Percentiles rank a stretch among this genome's conserved stretches.
Evolutionary conservation across 2,329 filamentous ascomycete species (phyloP).

Genomic region (Colletotrichum noveboracense): DNA sequence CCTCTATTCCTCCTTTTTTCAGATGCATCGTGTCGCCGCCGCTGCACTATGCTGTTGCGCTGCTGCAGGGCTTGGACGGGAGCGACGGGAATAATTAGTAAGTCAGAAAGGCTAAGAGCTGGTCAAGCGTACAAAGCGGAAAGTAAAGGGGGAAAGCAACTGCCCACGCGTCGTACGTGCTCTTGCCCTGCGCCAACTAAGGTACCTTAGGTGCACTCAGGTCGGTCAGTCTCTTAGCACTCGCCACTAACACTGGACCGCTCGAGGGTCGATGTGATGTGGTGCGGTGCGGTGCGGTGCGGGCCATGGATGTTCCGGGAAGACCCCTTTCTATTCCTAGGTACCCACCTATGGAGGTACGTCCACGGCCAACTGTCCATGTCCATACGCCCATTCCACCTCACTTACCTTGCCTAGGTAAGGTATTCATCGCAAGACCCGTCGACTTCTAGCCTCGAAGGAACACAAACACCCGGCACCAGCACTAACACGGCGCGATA

Average conservation of each 20-base stretch:
- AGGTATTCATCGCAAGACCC: not conserved
- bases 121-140: not conserved
- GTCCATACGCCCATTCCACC: not conserved
- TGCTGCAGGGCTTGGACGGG: not conserved
- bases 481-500: not conserved
- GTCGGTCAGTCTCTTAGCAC: not conserved
- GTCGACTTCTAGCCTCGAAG: not conserved
- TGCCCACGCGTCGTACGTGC: not conserved
- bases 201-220: not conserved
- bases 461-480: not conserved
- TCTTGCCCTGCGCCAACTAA: not conserved
- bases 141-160: not conserved
- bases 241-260: not conserved
- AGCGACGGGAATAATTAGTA: not conserved
- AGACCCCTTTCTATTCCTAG: not conserved
- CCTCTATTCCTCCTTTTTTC: not conserved
- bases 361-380: not conserved
- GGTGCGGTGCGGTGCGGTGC: not conserved
- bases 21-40: not conserved
- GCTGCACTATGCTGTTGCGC: not conserved
- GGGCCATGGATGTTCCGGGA: slow-evolving; percentile 11
- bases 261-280: not conserved
- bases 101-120: not conserved
- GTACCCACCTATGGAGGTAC: not conserved
- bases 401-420: not conserved